These are phyloP conservation scores for Cercospora brassicicola DNA, from an alignment of 2,329 filamentous ascomycete species.

Conservation along the genomic window DNA sequence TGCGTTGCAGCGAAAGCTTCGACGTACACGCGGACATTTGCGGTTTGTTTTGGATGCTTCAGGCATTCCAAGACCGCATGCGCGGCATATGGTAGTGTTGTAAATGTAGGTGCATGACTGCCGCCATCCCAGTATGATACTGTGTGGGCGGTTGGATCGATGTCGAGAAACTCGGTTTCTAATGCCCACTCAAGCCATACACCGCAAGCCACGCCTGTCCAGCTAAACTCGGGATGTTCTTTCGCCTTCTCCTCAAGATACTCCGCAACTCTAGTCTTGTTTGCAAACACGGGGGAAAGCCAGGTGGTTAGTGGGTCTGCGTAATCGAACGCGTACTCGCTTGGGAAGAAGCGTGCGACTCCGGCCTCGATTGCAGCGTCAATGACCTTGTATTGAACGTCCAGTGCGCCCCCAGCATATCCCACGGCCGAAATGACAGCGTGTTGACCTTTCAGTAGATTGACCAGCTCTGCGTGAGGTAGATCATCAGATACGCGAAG, in stretches of 20 bases:
- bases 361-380: slow-evolving; percentile 45
- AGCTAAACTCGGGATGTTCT: slow-evolving; percentile 24
- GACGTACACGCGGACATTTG: slow-evolving; percentile 51
- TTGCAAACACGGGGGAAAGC: slow-evolving; percentile 38
- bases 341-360: slow-evolving; percentile 45
- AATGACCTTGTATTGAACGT: slow-evolving; percentile 38
- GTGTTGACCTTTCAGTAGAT: slow-evolving; percentile 39
- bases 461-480: slow-evolving; percentile 31
- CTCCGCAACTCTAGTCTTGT: slow-evolving; percentile 38
- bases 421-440: slow-evolving; percentile 39
- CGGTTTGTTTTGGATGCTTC: slow-evolving; percentile 34
- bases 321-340: slow-evolving; percentile 46
- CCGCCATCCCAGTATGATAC: slow-evolving; percentile 36
- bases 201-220: not conserved
- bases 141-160: slow-evolving; percentile 18
- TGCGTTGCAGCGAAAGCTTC: slow-evolving; percentile 68
- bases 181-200: slow-evolving; percentile 23
- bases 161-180: slow-evolving; percentile 18
- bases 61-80: slow-evolving; percentile 35
- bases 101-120: slow-evolving; percentile 34
- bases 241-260: slow-evolving; percentile 35
- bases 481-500: slow-evolving; percentile 19
- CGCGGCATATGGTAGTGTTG: slow-evolving; percentile 35
- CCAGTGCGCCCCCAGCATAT: slow-evolving; percentile 31
- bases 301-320: slow-evolving; percentile 33